Base-by-base conservation (phyloP, 179 eudicot genomes). In the Patellifolia procumbens region DNA sequence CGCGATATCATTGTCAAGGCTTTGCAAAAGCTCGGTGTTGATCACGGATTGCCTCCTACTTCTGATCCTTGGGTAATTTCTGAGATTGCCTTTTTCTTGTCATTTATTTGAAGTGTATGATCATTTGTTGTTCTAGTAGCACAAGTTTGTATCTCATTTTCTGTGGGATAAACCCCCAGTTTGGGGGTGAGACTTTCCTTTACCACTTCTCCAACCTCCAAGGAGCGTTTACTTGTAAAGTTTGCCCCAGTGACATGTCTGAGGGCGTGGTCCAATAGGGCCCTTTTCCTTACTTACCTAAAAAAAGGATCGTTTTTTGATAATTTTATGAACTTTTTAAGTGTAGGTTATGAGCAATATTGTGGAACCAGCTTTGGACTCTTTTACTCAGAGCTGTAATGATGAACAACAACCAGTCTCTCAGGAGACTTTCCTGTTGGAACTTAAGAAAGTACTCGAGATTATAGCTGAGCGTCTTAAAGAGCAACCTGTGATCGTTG, bases 401-500 rank as follows among this genome's bases (percentile, higher is more conserved):
- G 78, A 66, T 68, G 68, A 86, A 37, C 70, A 75, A 59, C 76
- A 82, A 56, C 74, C 82, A 3, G 76, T 83, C 46, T 80, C 92
- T 49, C 90, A 92, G 53, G 97, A 91, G 63, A 71, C 81, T 20
- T 92, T 92, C 77, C 35, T 90, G 81, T 79, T 17, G 65, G 90
- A 86, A 75, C 86, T 94, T 62, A 90, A 80, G 83, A 86, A 75
- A 77, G 87, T 84, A 24, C 88, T 88, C 0, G 92, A 81, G 74
- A 85, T 63, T 46, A 87, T 89, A 63, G 92, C 80, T n/a, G 85
- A 82, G 60, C 86, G 81, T 72, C 95, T 94, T 65, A 92, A 81
- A 82, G 98, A 92, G 72, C 91, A 88, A 78, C 98, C 96, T 6
- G 97, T 91, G 46, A 94, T 94, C 74, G 98, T 94, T 77, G 98